phyloP scores from a whole-genome alignment of 2,329 filamentous ascomycete genomes.

The Kalaharituber pfeilii region DNA sequence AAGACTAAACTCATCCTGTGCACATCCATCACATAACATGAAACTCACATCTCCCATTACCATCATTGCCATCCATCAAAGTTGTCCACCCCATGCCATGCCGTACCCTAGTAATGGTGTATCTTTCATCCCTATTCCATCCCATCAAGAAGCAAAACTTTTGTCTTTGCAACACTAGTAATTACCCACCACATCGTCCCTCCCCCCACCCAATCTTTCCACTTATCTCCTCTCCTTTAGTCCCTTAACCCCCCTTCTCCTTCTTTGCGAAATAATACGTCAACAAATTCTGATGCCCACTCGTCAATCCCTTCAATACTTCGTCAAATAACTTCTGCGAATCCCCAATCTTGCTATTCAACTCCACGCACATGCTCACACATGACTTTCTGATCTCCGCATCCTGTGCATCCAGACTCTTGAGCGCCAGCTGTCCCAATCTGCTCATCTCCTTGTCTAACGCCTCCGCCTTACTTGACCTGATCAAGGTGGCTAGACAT shows the following conservation, averaged over 20 bases:
- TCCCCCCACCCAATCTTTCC: background rate
- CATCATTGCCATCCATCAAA: background rate
- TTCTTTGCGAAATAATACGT: constrained; percentile 23
- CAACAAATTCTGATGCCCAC: constrained; percentile 20
- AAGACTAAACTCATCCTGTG: too few species aligned
- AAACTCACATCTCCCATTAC: background rate
- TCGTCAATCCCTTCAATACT: constrained; percentile 20
- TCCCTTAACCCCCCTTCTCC: background rate
- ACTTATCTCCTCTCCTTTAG: background rate
- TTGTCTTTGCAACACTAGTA: too few species aligned
- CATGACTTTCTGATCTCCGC: constrained; percentile 20
- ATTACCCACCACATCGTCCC: background rate
- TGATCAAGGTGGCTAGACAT: constrained; percentile 18
- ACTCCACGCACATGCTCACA: constrained; percentile 20
- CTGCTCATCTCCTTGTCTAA: constrained; percentile 14
- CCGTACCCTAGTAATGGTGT: background rate
- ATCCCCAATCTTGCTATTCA: constrained; percentile 21
- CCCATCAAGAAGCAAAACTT: background rate
- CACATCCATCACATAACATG: too few species aligned
- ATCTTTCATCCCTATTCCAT: background rate
- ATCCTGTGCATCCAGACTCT: constrained; percentile 22
- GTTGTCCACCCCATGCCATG: background rate
- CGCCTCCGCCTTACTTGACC: constrained; percentile 13
- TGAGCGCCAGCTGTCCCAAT: constrained; percentile 20
- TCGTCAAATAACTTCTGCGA: constrained; percentile 21